Evolutionary conservation across 805 yeast genomes (phyloP), one percentile per base, ranked within the genome.

Genomic region (Metschnikowia peoriensis): DNA sequence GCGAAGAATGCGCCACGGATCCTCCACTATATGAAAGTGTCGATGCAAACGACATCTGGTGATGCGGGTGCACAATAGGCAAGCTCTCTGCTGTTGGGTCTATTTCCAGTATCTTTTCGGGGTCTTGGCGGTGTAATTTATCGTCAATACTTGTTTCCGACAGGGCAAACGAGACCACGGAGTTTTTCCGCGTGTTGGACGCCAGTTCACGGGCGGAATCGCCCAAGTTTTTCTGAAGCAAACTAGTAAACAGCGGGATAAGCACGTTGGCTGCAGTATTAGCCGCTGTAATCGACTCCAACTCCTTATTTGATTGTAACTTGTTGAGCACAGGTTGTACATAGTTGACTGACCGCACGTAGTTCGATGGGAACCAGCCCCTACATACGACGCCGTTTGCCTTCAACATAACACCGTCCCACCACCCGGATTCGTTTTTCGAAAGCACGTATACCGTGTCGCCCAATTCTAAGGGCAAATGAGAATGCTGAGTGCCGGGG

Each of bases 351-450:
- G 78, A 65, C 44, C 79, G 75, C 28, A 83, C 83, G 66, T 79
- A 85, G 52, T 79, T 80, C 46, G 79, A 79, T 15, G 96, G 96
- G 71, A 90, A 88, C 96, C 96, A 90, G 60, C 97, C 97, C 63
- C 96, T 76, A 39, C 65, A 61, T 6, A 78, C 66, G 6, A 73
- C 78, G 7, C 79, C 79, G 55, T 53, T 61, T 50, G 52, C 61
- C 46, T 38, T 73, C 58, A 66, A 48, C 6, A 68, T 47, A 15
- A 86, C 75, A 10, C 97, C 96, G 66, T 90, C 96, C 94, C 96
- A 89, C 97, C 96, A 90, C 2, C 90, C 88, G 2, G 82, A 66
- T 39, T 78, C 80, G 14, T 82, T 73, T 54, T 86, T 86, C 14
- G 77, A 65, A n/a, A 88, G 64, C 12, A 90, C 94, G 59, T 85